These are phyloP conservation scores for Teratosphaeria epicoccoides DNA, from an alignment of 2,329 filamentous ascomycete genomes.

Conservation along the genomic window DNA sequence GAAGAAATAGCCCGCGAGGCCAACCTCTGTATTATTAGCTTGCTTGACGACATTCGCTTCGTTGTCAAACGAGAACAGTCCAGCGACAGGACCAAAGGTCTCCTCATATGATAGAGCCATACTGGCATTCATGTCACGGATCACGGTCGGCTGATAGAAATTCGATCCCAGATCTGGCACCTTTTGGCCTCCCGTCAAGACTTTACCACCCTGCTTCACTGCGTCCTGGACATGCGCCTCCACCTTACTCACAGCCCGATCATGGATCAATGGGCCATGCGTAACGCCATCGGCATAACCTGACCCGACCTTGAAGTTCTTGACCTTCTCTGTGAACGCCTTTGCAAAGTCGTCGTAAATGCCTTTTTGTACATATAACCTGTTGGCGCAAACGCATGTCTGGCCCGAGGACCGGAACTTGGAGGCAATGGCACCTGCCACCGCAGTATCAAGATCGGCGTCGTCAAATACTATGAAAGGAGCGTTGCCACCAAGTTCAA, in stretches of 20 bases:
- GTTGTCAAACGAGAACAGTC: constrained; percentile 75
- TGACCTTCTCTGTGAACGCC: constrained; percentile 61
- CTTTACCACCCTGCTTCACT: constrained; percentile 61
- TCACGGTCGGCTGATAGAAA: constrained; percentile 83
- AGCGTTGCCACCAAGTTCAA: constrained; percentile 89
- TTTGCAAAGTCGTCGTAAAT: constrained; percentile 66
- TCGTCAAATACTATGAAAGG: constrained; percentile 97
- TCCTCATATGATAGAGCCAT: constrained; percentile 83
- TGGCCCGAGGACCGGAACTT: constrained; percentile 95
- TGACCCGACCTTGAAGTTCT: constrained; percentile 62
- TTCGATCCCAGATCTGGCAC: constrained; percentile 66
- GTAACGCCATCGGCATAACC: constrained; percentile 62
- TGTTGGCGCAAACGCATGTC: constrained; percentile 75
- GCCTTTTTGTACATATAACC: constrained; percentile 66
- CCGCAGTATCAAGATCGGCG: constrained; percentile 71
- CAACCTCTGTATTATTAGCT: constrained; percentile 75
- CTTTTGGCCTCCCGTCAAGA: constrained; percentile 65
- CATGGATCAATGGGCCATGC: constrained; percentile 77
- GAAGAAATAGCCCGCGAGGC: constrained; percentile 91
- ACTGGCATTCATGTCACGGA: constrained; percentile 72
- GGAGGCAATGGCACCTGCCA: constrained; percentile 68
- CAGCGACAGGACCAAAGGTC: constrained; percentile 91
- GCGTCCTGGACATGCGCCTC: constrained; percentile 72
- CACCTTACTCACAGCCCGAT: constrained; percentile 69
- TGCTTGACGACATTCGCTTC: constrained; percentile 79